Conservation (phyloP, 768 basidiomycete species). For the Naematelia aurantialba region DNA sequence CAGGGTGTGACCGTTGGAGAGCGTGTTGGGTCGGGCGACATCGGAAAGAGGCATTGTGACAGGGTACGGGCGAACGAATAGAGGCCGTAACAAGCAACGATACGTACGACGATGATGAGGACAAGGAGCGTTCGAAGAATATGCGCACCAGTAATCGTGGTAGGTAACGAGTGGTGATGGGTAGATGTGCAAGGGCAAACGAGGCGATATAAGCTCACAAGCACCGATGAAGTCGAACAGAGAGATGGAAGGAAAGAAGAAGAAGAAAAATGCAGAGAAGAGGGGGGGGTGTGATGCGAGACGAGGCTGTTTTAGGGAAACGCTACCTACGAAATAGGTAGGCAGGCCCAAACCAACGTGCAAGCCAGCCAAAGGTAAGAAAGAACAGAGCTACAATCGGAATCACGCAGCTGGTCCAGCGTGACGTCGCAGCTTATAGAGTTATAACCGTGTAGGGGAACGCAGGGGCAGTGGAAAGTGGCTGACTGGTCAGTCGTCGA, state of each 20-base stretch:
- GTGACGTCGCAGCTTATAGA: too few relatives aligned
- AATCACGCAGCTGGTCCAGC: background rate
- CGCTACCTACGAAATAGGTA: constrained; percentile 3
- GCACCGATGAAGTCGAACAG: background rate
- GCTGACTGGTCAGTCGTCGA: background rate
- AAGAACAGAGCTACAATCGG: background rate
- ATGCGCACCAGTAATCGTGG: too few relatives aligned
- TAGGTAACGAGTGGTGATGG: background rate
- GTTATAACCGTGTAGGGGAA: too few relatives aligned
- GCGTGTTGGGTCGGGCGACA: background rate
- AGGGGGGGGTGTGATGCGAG: background rate
- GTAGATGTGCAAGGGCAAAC: background rate
- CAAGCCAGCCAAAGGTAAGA: background rate
- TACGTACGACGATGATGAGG: background rate
- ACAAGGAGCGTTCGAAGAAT: constrained; percentile 1
- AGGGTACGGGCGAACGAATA: constrained; percentile 2
- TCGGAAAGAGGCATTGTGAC: background rate
- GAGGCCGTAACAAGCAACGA: constrained; percentile 1
- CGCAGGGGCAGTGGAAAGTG: background rate
- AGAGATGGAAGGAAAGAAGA: constrained; percentile 1
- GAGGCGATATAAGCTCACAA: background rate
- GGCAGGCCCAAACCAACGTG: background rate
- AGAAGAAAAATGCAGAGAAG: background rate
- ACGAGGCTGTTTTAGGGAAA: constrained; percentile 1
- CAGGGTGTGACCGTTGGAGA: background rate